These are phyloP conservation scores for Fibroporia radiculosa DNA, from an alignment of 768 basidiomycete species.

Conservation along the genomic window DNA sequence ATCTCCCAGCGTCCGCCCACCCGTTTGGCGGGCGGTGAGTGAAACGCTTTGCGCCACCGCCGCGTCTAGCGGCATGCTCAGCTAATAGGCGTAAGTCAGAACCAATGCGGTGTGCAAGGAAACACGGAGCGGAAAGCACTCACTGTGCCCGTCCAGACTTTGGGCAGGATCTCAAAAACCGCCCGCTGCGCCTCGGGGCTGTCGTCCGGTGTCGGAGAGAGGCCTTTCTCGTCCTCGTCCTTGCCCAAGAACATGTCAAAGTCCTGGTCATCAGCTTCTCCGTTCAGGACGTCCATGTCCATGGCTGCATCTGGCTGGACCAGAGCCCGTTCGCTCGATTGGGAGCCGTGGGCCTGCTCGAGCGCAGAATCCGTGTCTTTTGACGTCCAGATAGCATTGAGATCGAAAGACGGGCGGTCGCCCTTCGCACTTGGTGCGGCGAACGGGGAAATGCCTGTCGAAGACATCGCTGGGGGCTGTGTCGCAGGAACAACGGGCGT, in stretches of 20 bases:
- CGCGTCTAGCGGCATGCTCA: slow-evolving; percentile 76
- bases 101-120: not conserved
- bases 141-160: slow-evolving; percentile 75
- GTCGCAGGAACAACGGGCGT: no score
- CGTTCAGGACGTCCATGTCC: slow-evolving; percentile 26
- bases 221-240: slow-evolving; percentile 37
- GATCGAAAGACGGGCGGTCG: slow-evolving; percentile 54
- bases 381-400: slow-evolving; percentile 64
- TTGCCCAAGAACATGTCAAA: slow-evolving; percentile 83
- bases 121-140: slow-evolving; percentile 19
- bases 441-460: slow-evolving; percentile 27
- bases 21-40: slow-evolving; percentile 71
- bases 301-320: slow-evolving; percentile 28
- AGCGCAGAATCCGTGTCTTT: slow-evolving; percentile 27
- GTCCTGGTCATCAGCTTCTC: slow-evolving; percentile 64
- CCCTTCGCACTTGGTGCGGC: slow-evolving; percentile 34
- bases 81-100: slow-evolving; percentile 32
- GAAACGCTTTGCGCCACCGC: slow-evolving; percentile 57
- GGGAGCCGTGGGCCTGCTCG: slow-evolving; percentile 9
- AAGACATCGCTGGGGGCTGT: slow-evolving; percentile 4
- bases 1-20: slow-evolving; percentile 52
- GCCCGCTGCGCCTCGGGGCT: slow-evolving; percentile 37
- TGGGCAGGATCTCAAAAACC: slow-evolving; percentile 46
- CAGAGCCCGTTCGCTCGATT: not conserved
- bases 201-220: slow-evolving; percentile 12